phyloP scores from a whole-genome alignment of 176 grass and related monocot species.

The Rhipidocladum racemiflorum region DNA sequence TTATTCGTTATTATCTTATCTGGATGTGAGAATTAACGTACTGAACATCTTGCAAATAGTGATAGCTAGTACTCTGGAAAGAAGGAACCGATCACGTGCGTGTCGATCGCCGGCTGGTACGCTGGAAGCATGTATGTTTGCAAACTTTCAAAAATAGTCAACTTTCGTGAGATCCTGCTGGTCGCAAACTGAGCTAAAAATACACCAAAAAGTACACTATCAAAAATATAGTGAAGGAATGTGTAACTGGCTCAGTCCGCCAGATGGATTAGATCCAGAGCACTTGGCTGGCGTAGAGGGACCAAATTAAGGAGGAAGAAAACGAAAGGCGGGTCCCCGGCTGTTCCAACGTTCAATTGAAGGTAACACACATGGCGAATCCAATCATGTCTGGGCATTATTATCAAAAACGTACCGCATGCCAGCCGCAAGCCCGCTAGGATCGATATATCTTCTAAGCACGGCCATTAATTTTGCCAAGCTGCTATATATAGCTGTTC shows the following conservation, averaged over 20 bases:
- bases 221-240: slow-evolving; percentile 5
- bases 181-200: not conserved
- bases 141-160: too few relatives aligned
- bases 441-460: not conserved
- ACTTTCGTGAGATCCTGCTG: slow-evolving; percentile 10
- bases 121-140: too few relatives aligned
- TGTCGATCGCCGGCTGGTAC: too few relatives aligned
- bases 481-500: not conserved
- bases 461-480: not conserved
- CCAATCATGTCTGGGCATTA: not conserved
- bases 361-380: not conserved
- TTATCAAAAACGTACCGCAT: not conserved
- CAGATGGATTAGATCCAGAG: slow-evolving; percentile 17
- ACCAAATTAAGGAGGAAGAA: not conserved
- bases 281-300: not conserved
- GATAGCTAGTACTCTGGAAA: too few relatives aligned
- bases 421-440: not conserved
- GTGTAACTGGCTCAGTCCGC: slow-evolving; percentile 21
- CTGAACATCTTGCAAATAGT: not conserved
- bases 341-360: not conserved
- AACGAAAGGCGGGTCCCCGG: not conserved
- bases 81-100: too few relatives aligned
- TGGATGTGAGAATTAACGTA: not conserved
- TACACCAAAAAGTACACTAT: not conserved
- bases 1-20: not conserved